Evolutionary conservation across 345 rosid genomes (phyloP), one percentile per base, ranked within the genome.

Genomic region (Noccaea caerulescens): DNA sequence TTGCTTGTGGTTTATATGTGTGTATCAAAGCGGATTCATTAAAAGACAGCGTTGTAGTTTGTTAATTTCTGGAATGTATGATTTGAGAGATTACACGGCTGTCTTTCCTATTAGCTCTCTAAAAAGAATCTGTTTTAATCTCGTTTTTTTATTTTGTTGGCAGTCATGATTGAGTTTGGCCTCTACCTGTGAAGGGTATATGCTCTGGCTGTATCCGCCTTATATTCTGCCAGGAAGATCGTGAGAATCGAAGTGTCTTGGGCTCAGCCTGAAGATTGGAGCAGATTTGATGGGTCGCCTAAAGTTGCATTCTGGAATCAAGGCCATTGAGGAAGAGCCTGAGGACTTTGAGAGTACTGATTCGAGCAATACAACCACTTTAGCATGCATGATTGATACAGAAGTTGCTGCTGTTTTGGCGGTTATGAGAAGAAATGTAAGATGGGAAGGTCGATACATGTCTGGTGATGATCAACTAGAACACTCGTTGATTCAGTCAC

Each of bases 391-490:
- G 86, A 87, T 94, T 60, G 91, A 89, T 77, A 81, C 93, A 0
- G 99, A 94, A 79, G 79, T 89, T 60, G 89, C 95, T 80, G 96
- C 97, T 38, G 99, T 94, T 34, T 86, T 94, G 84, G 89, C 99
- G 6, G 88, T 91, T 49, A 91, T 94, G 99, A 87, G 99, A 80
- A 90, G 96, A 85, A 94, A 90, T 80, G 93, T 89, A n/a, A 84
- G 93, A 69, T 94, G 99, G 99, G 97, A 96, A 12, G 93, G 92
- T 72, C 96, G 90, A 49, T 94, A 91, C 58, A 83, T 89, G 85
- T 80, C 97, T 4, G 96, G 97, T 65, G 99, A 94, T 71, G 99
- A 91, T 77, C 98, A 91, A 65, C 80, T 91, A 34, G 99, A 94
- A 56, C 97, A 92, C 76, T 88, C 93, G 30, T 75, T 91, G 77